A percentile compares a stretch with the other conserved stretches of the same genome.
Conservation (phyloP, 1,139 yeast genomes). For the Komagataea norvegica region DNA sequence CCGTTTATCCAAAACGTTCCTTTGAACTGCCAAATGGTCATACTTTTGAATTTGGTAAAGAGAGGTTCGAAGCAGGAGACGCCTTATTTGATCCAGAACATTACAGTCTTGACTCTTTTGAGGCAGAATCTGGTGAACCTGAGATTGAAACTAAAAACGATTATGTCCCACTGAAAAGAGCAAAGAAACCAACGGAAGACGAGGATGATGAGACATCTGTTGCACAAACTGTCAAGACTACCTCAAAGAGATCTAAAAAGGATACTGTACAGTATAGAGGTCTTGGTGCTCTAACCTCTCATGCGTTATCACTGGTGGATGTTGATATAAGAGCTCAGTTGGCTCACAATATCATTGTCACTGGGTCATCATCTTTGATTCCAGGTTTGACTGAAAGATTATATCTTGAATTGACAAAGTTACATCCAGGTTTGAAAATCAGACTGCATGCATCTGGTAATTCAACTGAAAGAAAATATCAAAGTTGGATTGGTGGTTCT, state of each 20-base stretch:
- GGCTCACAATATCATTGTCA: constrained; percentile 86
- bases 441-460: constrained; percentile 88
- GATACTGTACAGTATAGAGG: constrained; percentile 42
- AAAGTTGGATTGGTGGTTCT: constrained; percentile 95
- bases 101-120: constrained; percentile 29
- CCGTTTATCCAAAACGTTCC: constrained; percentile 35
- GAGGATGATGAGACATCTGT: constrained; percentile 23
- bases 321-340: constrained; percentile 87
- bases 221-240: constrained; percentile 16
- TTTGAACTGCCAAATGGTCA: constrained; percentile 83
- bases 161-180: constrained; percentile 68
- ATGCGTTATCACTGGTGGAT: constrained; percentile 67
- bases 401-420: constrained; percentile 63
- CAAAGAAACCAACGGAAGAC: constrained; percentile 30
- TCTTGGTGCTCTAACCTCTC: constrained; percentile 63
- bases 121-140: constrained; percentile 26
- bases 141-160: constrained; percentile 38
- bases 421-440: constrained; percentile 88
- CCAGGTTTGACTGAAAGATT: constrained; percentile 85
- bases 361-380: constrained; percentile 85
- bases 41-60: constrained; percentile 46
- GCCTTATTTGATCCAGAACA: constrained; percentile 63
- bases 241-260: constrained; percentile 18
- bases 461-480: constrained; percentile 73
- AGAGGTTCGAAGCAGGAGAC: constrained; percentile 69